Evolutionary conservation across 306 rosid species (phyloP).

Genomic region (Sicyos baderoa): DNA sequence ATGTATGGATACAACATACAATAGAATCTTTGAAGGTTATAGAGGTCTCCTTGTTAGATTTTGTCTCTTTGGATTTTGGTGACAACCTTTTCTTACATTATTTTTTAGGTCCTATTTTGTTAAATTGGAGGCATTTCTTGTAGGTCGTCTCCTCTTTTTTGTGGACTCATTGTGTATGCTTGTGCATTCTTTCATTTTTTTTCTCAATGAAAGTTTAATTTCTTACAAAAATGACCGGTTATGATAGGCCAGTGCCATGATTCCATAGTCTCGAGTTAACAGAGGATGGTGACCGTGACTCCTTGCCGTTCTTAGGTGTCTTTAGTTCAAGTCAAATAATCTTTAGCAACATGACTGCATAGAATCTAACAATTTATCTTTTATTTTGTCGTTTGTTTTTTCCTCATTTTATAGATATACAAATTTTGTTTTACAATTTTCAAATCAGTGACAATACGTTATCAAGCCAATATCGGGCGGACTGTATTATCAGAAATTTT

Average conservation of each 20-base stretch:
- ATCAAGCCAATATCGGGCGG: neutral
- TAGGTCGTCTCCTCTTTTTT: too few relatives aligned
- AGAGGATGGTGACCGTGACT: neutral
- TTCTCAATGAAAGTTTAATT: too few relatives aligned
- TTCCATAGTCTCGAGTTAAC: neutral
- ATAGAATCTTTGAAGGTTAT: too few relatives aligned
- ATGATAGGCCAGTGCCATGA: neutral
- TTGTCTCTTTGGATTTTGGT: too few relatives aligned
- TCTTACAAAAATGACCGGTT: neutral
- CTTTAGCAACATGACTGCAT: neutral
- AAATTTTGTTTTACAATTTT: neutral
- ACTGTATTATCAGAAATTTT: neutral
- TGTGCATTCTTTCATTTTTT: too few relatives aligned
- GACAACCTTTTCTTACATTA: too few relatives aligned
- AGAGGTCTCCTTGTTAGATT: too few relatives aligned
- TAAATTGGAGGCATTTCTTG: too few relatives aligned
- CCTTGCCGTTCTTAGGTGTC: neutral
- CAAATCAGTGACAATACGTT: neutral
- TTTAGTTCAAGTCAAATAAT: neutral
- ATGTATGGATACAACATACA: too few relatives aligned
- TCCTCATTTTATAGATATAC: neutral
- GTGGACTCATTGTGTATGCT: too few relatives aligned
- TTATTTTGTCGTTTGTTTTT: neutral
- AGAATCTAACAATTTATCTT: neutral
- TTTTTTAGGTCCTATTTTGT: too few relatives aligned